Evolutionary conservation across 1,284 basidiomycete genomes (phyloP).

Genomic region (Stereum hirsutum): DNA sequence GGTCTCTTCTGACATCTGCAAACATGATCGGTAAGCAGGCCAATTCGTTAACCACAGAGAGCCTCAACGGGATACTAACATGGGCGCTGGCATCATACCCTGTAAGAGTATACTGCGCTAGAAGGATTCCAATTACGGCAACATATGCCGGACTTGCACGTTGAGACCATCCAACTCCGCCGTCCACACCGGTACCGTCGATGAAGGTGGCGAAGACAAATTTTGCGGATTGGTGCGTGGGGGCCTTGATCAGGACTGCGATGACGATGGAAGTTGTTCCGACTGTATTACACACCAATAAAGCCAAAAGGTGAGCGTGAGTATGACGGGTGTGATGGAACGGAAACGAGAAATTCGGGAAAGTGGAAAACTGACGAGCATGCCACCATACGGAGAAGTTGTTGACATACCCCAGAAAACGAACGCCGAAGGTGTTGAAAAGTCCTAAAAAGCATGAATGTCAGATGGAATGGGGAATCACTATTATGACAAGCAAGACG

Average conservation of each 20-base stretch:
- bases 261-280: slow-evolving; percentile 61
- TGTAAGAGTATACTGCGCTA: slow-evolving; percentile 65
- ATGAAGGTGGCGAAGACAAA: slow-evolving; percentile 67
- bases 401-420: slow-evolving; percentile 54
- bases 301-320: too few relatives aligned
- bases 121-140: slow-evolving; percentile 56
- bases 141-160: slow-evolving; percentile 65
- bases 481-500: not conserved
- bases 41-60: not conserved
- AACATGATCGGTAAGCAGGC: not conserved
- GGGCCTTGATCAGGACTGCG: slow-evolving; percentile 60
- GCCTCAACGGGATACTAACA: slow-evolving; percentile 30
- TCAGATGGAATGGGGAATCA: not conserved
- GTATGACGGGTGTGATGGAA: too few relatives aligned
- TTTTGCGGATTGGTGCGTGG: slow-evolving; percentile 52
- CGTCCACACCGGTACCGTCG: slow-evolving; percentile 54
- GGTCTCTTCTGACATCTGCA: slow-evolving; percentile 75
- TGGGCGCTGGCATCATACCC: slow-evolving; percentile 68
- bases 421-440: slow-evolving; percentile 68
- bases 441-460: slow-evolving; percentile 23
- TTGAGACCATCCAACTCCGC: slow-evolving; percentile 56
- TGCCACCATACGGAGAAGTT: slow-evolving; percentile 70
- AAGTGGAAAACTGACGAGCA: too few relatives aligned
- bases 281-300: too few relatives aligned
- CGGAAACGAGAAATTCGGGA: too few relatives aligned